A percentile compares a stretch with the other conserved stretches of the same genome.
Conservation (phyloP, 2,329 filamentous ascomycete genomes). For the Botrytis aclada region DNA sequence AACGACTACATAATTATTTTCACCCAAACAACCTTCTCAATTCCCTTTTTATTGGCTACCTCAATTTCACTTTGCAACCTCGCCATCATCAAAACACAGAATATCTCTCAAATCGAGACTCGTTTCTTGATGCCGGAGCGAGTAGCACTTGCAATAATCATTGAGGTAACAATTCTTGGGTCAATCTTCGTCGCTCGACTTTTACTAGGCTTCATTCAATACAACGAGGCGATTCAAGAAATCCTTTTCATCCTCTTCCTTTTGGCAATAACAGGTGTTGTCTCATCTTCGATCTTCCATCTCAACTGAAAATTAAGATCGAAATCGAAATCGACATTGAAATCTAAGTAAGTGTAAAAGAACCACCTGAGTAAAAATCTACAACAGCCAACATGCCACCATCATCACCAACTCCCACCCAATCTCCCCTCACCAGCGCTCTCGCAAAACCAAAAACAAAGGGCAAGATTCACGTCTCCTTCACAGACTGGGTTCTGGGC, state of each 20-base stretch:
- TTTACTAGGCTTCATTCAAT: not conserved
- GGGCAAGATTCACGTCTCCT: constrained; percentile 30
- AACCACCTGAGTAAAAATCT: not conserved
- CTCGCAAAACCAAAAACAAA: constrained; percentile 13
- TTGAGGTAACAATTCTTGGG: not conserved
- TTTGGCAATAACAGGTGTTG: not conserved
- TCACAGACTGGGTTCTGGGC: constrained; percentile 35
- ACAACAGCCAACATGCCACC: not conserved
- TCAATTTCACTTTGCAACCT: not conserved
- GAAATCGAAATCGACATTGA: not conserved
- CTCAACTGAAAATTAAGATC: not conserved
- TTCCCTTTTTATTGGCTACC: not conserved
- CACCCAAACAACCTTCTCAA: not conserved
- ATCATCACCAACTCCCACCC: not conserved
- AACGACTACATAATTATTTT: not conserved
- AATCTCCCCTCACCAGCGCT: constrained; percentile 3
- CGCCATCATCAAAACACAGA: not conserved
- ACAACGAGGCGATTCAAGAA: not conserved
- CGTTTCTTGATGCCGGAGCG: not conserved
- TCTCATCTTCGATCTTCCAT: not conserved
- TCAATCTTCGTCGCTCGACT: not conserved
- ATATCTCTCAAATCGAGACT: too few species aligned
- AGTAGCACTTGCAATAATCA: not conserved
- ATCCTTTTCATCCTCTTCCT: not conserved
- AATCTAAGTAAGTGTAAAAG: not conserved